Base-by-base conservation (phyloP, 2,329 filamentous ascomycete genomes). In the Scolecobasidium constrictum region DNA sequence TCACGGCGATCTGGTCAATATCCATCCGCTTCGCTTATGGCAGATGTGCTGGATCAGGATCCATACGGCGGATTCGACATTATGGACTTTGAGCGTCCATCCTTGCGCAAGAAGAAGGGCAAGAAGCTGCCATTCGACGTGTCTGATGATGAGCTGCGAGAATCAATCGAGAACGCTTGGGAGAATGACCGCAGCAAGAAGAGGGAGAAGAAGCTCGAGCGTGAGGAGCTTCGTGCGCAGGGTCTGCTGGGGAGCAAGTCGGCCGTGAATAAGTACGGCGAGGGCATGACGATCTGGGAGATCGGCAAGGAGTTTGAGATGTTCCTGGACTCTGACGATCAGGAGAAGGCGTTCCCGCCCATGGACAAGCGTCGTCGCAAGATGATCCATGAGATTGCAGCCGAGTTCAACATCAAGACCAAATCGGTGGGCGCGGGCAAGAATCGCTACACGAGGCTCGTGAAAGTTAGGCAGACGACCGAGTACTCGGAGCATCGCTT, bases 291-390 rank as follows among this genome's bases (percentile, higher is more conserved):
- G 20, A 68, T 86, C 48, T 69, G 78, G 15, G 74, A 88, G 40
- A 68, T 94, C 35, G 78, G 79, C 46, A 68, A 75, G 15, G 86
- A 94, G 61, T 71, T 96, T 35, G 73, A 73, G 47, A 55, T 60
- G 2, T 95, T 95, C 56, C 63, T 95, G 17, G 57, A 77, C 19
- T 72, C 78, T 16, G 61, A 71, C 2, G 72, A 73, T 41, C 68
- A 78, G 51, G 79, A 71, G 80, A 86, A 66, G 54, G 72, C 77
- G 4, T 68, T 96, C 18, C 86, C 90, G 3, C 86, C 90, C 0
- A 93, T 96, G 79, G 78, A 85, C 44, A 85, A 86, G 47, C 64
- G 73, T 35, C 74, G 81, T 31, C 81, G 92, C 39, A 88, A 86
- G 57, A 66, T 78, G 4, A 71, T 96, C 15, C 92, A 98, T 58